Evolutionary conservation across 2,329 filamentous ascomycete species (phyloP).

Genomic region (Ophiocordyceps sinensis): DNA sequence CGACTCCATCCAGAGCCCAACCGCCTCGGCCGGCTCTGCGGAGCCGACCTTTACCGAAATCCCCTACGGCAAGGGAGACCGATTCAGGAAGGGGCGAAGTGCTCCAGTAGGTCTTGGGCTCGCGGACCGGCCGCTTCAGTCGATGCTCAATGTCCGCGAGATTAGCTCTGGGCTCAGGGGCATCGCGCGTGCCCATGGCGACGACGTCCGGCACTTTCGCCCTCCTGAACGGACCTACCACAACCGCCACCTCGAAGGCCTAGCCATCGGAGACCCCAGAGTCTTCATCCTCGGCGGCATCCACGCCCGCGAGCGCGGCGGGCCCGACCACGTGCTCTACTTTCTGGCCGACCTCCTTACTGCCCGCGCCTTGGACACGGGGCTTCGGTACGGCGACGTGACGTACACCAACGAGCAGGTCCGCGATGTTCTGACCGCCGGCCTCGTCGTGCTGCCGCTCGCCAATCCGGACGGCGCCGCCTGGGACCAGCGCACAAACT

Average conservation of each 20-base stretch:
- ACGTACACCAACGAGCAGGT: slow-evolving; percentile 38
- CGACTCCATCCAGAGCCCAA: too few species aligned
- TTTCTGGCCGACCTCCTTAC: slow-evolving; percentile 42
- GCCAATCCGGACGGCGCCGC: slow-evolving; percentile 39
- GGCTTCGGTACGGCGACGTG: slow-evolving; percentile 35
- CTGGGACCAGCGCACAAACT: slow-evolving; percentile 32
- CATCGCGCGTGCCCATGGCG: too few species aligned
- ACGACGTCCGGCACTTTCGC: slow-evolving; percentile 22
- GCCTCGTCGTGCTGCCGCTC: slow-evolving; percentile 38
- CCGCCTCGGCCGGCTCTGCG: too few species aligned
- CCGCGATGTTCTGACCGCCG: slow-evolving; percentile 31
- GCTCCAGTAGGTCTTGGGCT: too few species aligned
- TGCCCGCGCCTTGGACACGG: slow-evolving; percentile 32
- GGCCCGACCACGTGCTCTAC: slow-evolving; percentile 40
- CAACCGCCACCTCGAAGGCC: slow-evolving; percentile 22
- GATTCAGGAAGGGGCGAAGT: too few species aligned
- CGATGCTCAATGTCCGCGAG: too few species aligned
- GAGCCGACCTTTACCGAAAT: too few species aligned
- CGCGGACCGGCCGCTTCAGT: too few species aligned
- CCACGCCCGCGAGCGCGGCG: slow-evolving; percentile 44
- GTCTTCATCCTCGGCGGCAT: slow-evolving; percentile 38
- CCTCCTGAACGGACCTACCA: slow-evolving; percentile 29
- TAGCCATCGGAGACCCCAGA: slow-evolving; percentile 31
- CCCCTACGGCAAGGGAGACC: too few species aligned
- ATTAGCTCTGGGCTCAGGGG: too few species aligned